phyloP scores from a whole-genome alignment of 169 alveolate genomes.

The Prorocentrum cordatum region DNA sequence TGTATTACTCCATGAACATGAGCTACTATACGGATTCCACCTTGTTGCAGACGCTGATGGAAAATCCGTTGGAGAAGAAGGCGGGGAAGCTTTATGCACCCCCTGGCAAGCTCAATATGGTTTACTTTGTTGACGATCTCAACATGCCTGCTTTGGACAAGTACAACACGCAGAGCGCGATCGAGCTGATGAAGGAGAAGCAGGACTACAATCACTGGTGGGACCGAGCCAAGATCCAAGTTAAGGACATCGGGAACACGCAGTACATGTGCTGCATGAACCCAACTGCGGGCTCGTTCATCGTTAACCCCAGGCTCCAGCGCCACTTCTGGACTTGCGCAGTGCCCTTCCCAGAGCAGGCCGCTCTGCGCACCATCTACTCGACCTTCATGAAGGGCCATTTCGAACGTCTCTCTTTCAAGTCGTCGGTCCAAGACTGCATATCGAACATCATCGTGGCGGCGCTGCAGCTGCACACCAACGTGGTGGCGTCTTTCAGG shows the following conservation, averaged over 20 bases:
- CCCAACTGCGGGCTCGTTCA: slow-evolving; percentile 93
- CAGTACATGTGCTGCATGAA: slow-evolving; percentile 88
- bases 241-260: slow-evolving; percentile 88
- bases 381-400: slow-evolving; percentile 87
- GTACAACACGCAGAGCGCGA: slow-evolving; percentile 91
- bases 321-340: slow-evolving; percentile 91
- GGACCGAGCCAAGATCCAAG: slow-evolving; percentile 84
- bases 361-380: slow-evolving; percentile 84
- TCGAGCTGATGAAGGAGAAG: slow-evolving; percentile 88
- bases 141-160: slow-evolving; percentile 93
- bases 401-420: slow-evolving; percentile 80
- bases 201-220: slow-evolving; percentile 88
- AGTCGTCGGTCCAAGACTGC: slow-evolving; percentile 83
- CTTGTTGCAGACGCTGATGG: slow-evolving; percentile 73
- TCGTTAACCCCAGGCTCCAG: slow-evolving; percentile 86
- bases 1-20: slow-evolving; percentile 81
- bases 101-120: slow-evolving; percentile 85
- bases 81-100: slow-evolving; percentile 92
- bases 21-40: slow-evolving; percentile 75
- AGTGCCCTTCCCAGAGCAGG: slow-evolving; percentile 89
- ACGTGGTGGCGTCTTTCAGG: slow-evolving; percentile 77
- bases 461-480: slow-evolving; percentile 80
- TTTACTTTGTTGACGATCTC: slow-evolving; percentile 90
- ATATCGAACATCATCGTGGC: slow-evolving; percentile 84
- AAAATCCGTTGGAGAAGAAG: slow-evolving; percentile 86